Base-by-base conservation (phyloP, 768 basidiomycete species). In the Leccinum boreale region DNA sequence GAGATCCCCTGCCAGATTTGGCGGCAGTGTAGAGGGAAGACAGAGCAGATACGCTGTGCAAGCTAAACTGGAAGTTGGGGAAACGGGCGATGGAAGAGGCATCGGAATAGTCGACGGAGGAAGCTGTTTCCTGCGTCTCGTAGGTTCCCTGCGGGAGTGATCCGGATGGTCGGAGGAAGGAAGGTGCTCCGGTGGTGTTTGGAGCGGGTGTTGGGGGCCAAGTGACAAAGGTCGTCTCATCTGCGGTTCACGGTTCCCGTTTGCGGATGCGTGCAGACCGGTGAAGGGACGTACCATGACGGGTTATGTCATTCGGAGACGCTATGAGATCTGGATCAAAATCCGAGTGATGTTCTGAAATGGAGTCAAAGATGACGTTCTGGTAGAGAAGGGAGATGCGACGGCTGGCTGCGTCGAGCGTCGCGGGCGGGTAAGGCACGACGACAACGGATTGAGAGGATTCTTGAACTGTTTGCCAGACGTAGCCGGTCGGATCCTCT, bases 81-180 rank as follows among this genome's bases (percentile, higher is more conserved):
- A 92, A 92, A 10, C 78, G 80, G 9, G 79, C 83, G 60, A 92
- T 87, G 17, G 89, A 90, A 0, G 86, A 86, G 1, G 82, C 78
- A 62, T 87, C 82, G 5, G 87, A 88, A 66, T 83, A 83, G 59
- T 78, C 72, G 61, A 77, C 75, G 1, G 85, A 85, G 42, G 75
- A 74, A 0, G 55, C 44, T 2, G 77, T 77, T 42, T 78, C 79
- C 64, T 83, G 80, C 2, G 78, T 79, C 45, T 73, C 72, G 46
- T 74, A 70, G 9, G 71, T 75, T 52, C 64, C 69, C 1, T 35
- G 61, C 1, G 61, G 67, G 39, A 65, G 60, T 36, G 68, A 67
- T 53, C 65, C 66, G 47, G 73, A 70, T 5, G 67, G 69, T 36
- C 62, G 68, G 36, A 71, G 64, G 55, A 68, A 70, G 50, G 55